Evolutionary conservation across 2,329 filamentous ascomycete species (phyloP), one percentile per base, ranked within the genome.

Genomic region (Fusarium austroafricanum): DNA sequence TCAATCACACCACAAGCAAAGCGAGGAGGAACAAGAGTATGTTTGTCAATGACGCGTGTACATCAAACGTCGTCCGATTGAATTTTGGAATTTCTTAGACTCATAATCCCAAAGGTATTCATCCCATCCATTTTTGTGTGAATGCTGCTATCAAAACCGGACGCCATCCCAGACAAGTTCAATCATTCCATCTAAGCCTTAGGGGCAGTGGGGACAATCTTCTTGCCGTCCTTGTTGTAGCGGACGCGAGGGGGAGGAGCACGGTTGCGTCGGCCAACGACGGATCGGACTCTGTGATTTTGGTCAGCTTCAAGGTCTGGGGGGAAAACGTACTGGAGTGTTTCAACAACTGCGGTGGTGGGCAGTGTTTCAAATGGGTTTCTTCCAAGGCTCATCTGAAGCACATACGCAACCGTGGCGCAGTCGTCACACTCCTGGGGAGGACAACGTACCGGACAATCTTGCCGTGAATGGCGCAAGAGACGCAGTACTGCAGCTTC

Each of bases 161-260:
- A 79, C 77, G 77, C 79, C 77, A 74, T 77, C 73, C 77, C 72
- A 75, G 68, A 51, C 47, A 51, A 51, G 35, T 3, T 56, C 72
- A n/a, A n/a, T 75, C 68, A 73, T 68, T 72, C 73, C 71, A 67
- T 66, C 72, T 78, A 81, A 71, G 66, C 78, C 79, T 81, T 81
- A 61, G 79, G 74, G 71, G 75, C 50, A 81, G 91, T 92, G 75
- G 95, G 94, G 83, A 90, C 91, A 82, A 99, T 90, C 92, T 99
- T 99, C 94, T 99, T 99, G 89, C 94, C 95, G 82, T 99, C 96
- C 92, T 98, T 97, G 92, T 99, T 99, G 93, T 97, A 99, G 80
- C 96, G 89, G 79, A 99, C 94, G 82, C 96, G 90, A 81, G 96
- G 96, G 77, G 96, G 96, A 79, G 96, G 96, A 79, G 95, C 95